Conservation (phyloP, 805 yeast genomes). For the Wickerhamomyces strasburgensis region DNA sequence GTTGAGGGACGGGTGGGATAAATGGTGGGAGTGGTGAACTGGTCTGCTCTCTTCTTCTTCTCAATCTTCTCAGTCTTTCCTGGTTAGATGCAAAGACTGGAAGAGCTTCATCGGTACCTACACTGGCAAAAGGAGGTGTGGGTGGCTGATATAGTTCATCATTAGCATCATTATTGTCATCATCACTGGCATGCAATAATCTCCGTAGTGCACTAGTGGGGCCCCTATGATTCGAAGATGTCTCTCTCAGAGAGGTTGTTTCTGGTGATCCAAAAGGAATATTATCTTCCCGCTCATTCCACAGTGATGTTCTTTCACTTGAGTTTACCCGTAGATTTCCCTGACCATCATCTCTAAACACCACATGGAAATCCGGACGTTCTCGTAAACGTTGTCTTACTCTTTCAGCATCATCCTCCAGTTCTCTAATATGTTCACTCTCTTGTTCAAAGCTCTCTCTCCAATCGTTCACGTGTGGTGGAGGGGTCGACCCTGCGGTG, state of each 20-base stretch:
- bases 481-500: neutral
- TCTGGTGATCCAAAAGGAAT: no score
- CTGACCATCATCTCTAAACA: neutral
- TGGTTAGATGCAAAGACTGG: no score
- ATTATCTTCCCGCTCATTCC: no score
- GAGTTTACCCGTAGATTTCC: no score
- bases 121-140: neutral
- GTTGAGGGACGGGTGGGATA: no score
- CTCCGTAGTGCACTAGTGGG: neutral
- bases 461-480: neutral
- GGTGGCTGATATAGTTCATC: no score
- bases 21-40: no score
- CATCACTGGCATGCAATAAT: neutral
- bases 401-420: neutral
- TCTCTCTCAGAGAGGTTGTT: neutral
- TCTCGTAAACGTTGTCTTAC: neutral
- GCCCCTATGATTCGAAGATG: neutral
- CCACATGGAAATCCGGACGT: neutral
- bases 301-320: no score
- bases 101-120: no score
- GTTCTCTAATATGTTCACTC: neutral
- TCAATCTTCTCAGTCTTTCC: no score
- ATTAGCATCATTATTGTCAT: neutral
- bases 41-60: no score
- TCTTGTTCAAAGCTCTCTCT: neutral